Percentiles rank a stretch among this genome's conserved stretches.
phyloP scores from a whole-genome alignment of 495 filamentous ascomycete genomes.

The Xylaria cubensis region DNA sequence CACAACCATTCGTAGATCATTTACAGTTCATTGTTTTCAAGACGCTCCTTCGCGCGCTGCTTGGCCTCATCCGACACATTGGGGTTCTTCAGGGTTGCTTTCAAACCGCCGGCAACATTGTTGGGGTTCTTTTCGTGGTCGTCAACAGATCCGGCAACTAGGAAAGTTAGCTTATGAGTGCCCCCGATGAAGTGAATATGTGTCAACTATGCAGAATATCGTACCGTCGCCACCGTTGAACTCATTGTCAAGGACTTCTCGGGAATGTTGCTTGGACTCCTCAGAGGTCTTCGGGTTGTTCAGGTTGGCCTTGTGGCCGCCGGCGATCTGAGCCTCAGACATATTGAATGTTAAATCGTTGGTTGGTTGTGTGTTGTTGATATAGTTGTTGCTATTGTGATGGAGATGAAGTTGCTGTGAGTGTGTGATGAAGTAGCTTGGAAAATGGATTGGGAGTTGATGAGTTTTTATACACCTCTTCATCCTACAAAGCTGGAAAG shows the following conservation, averaged over 20 bases:
- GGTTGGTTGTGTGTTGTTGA: background rate
- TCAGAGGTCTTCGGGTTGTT: constrained; percentile 53
- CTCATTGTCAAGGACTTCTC: background rate
- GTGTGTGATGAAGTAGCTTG: background rate
- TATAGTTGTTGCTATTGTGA: background rate
- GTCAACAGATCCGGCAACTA: background rate
- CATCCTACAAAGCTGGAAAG: background rate
- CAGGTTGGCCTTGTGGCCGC: constrained; percentile 58
- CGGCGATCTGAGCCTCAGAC: constrained; percentile 46
- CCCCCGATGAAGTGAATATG: background rate
- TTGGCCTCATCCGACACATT: background rate
- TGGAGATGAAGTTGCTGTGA: background rate
- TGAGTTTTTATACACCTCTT: background rate
- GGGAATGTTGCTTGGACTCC: constrained; percentile 31
- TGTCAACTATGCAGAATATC: background rate
- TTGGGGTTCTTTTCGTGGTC: background rate
- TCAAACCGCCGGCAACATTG: background rate
- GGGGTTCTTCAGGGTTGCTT: background rate
- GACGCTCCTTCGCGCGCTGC: background rate
- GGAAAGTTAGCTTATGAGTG: background rate
- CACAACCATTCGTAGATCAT: background rate
- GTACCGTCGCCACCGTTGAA: background rate
- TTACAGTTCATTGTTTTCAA: background rate
- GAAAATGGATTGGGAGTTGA: background rate
- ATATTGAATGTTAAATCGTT: background rate